Conservation (phyloP, 331 rosid genomes). For the Phaseolus coccineus region DNA sequence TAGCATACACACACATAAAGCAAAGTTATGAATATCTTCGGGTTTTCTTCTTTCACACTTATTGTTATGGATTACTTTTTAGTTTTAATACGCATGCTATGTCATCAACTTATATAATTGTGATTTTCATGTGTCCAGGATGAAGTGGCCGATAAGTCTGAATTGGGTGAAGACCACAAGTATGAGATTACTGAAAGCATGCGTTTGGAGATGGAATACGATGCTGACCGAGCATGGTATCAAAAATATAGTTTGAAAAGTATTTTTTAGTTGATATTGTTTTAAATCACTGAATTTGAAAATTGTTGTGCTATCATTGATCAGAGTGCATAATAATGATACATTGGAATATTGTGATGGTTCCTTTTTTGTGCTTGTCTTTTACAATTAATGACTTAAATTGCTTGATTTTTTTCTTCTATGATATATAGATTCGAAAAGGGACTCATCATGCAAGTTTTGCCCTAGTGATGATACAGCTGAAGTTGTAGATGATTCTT, state of each 20-base stretch:
- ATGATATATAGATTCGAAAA: slow-evolving; percentile 6
- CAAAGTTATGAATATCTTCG: slow-evolving; percentile 25
- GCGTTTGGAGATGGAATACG: slow-evolving; percentile 93
- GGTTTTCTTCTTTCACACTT: slow-evolving; percentile 22
- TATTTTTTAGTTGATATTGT: neutral
- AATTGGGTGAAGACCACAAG: slow-evolving; percentile 59
- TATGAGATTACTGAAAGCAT: slow-evolving; percentile 91
- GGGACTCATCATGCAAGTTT: slow-evolving; percentile 29
- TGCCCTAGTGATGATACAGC: slow-evolving; percentile 25
- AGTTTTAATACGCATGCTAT: slow-evolving; percentile 14
- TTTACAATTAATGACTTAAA: neutral
- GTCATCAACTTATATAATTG: slow-evolving; percentile 29
- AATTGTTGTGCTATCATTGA: slow-evolving; percentile 5
- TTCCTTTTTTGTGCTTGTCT: slow-evolving; percentile 26
- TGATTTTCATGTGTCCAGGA: slow-evolving; percentile 57
- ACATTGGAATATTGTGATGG: slow-evolving; percentile 23
- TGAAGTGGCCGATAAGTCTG: slow-evolving; percentile 57
- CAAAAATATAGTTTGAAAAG: slow-evolving; percentile 34
- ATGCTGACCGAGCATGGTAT: slow-evolving; percentile 98
- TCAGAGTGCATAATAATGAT: slow-evolving; percentile 12
- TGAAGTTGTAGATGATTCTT: slow-evolving; percentile 19
- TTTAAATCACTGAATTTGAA: slow-evolving; percentile 10
- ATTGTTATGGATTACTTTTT: slow-evolving; percentile 12
- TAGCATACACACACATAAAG: neutral
- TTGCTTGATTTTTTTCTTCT: neutral